Evolutionary conservation across 352 stramenopile species (phyloP).

Genomic region (Pythium diclinum): DNA sequence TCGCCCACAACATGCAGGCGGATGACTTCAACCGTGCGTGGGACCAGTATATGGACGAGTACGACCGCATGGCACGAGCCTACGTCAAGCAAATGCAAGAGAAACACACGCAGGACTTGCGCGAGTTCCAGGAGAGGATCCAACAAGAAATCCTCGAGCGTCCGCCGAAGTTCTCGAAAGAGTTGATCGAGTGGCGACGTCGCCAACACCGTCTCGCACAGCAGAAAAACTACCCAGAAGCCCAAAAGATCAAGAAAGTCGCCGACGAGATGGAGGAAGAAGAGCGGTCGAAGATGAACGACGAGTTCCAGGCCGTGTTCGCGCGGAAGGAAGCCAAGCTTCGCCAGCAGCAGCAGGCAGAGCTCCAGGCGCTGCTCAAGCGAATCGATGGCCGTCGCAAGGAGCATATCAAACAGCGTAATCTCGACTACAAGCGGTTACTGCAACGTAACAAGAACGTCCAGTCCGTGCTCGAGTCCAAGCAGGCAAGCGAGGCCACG

Average conservation of each 20-base stretch:
- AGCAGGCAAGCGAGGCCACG: conserved; percentile 81
- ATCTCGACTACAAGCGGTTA: conserved; percentile 91
- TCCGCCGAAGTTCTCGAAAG: conserved; percentile 91
- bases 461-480: conserved; percentile 90
- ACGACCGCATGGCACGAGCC: conserved; percentile 92
- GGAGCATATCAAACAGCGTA: conserved; percentile 92
- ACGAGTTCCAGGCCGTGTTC: conserved; percentile 76
- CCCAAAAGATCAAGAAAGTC: conserved; percentile 95
- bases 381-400: conserved; percentile 92
- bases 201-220: conserved; percentile 92
- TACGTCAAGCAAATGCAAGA: conserved; percentile 95
- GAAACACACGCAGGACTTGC: conserved; percentile 83
- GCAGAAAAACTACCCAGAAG: conserved; percentile 92
- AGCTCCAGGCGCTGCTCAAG: conserved; percentile 92
- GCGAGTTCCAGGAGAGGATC: conserved; percentile 87
- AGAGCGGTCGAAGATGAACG: conserved; percentile 87
- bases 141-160: conserved; percentile 84
- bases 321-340: conserved; percentile 89
- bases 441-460: conserved; percentile 96
- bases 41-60: conserved; percentile 95
- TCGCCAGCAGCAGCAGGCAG: conserved; percentile 89
- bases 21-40: conserved; percentile 92
- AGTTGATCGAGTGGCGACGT: conserved; percentile 93
- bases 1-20: conserved; percentile 95
- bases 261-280: conserved; percentile 92